Conservation (phyloP, 345 rosid species). For the Bretschneidera sinensis region DNA sequence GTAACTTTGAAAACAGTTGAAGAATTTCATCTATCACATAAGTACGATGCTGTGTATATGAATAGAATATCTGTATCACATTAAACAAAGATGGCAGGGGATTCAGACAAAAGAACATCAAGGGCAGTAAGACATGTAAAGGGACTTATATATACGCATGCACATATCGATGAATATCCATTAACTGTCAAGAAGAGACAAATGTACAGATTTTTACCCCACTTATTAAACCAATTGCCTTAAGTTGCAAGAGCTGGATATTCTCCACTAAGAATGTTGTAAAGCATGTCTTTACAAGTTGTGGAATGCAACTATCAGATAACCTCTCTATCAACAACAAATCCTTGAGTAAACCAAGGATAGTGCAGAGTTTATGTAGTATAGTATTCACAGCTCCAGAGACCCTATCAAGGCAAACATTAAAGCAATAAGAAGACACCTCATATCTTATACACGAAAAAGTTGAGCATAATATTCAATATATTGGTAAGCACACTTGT, state of each 20-base stretch:
- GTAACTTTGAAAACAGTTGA: slow-evolving; percentile 88
- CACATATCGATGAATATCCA: slow-evolving; percentile 7
- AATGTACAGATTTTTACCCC: slow-evolving; percentile 52
- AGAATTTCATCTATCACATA: slow-evolving; percentile 84
- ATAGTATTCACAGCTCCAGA: slow-evolving; percentile 71
- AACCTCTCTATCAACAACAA: slow-evolving; percentile 78
- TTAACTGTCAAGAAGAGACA: slow-evolving; percentile 4
- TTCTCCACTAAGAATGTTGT: slow-evolving; percentile 93
- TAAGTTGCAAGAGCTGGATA: slow-evolving; percentile 92
- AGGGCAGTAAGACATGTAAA: background rate
- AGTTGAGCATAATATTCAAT: slow-evolving; percentile 11
- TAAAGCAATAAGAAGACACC: slow-evolving; percentile 21
- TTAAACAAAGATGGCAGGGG: slow-evolving; percentile 4
- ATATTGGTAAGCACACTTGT: slow-evolving; percentile 56
- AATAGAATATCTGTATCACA: slow-evolving; percentile 73
- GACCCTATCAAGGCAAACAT: slow-evolving; percentile 55
- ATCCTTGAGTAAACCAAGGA: slow-evolving; percentile 89
- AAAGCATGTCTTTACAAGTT: slow-evolving; percentile 79
- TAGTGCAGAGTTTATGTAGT: slow-evolving; percentile 89
- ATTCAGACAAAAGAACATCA: background rate
- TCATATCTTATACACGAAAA: slow-evolving; percentile 3
- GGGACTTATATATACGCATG: background rate
- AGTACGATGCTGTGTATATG: slow-evolving; percentile 76
- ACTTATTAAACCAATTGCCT: slow-evolving; percentile 77
- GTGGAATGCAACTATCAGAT: slow-evolving; percentile 96